Base-by-base conservation (phyloP, 1,139 yeast genomes). In the Hyphopichia buzzinii region DNA sequence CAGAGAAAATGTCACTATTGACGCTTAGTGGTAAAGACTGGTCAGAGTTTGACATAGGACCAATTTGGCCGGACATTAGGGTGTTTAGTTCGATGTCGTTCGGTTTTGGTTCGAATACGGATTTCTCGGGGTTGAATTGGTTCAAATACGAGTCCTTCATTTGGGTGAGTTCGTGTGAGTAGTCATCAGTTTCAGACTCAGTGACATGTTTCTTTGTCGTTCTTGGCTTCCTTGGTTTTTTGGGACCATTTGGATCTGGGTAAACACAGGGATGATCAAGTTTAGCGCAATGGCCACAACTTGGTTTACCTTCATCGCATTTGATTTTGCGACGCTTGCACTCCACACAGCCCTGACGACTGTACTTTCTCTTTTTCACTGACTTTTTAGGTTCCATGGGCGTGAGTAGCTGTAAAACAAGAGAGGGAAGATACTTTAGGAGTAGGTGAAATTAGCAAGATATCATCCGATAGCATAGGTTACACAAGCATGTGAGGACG, bases 231-330 rank as follows among this genome's bases (percentile, higher is more conserved):
- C 36, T 3, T 3, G 36, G 36, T 24, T 29, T 33, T 17, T 33
- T 33, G 16, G 36, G 36, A 8, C 31, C 30, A 37, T 40, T 38
- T 68, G 42, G 39, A 29, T 37, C 31, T 36, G 65, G 57, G 36
- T 59, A 59, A 14, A 45, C 36, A 37, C 65, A 59, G 3, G 26
- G 35, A 35, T 57, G 57, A n/a, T 45, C 46, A 19, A 59, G 44
- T 22, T 60, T 40, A 6, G 48, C 34, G 40, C 65, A 59, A 31
- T 52, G 58, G 62, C 71, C 61, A 47, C 83, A 77, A 27, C 44
- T 47, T 1, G 81, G 81, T 42, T 74, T 72, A 4, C 56, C 55
- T 48, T 77, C 83, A 49, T 76, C 81, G 50, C 84, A 77, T 50
- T 58, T 56, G 40, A 57, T 54, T 31, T 59, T 59, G 15, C 64